Evolutionary conservation across 208 protist genomes (phyloP).

Genomic region (Leishmania guyanensis): DNA sequence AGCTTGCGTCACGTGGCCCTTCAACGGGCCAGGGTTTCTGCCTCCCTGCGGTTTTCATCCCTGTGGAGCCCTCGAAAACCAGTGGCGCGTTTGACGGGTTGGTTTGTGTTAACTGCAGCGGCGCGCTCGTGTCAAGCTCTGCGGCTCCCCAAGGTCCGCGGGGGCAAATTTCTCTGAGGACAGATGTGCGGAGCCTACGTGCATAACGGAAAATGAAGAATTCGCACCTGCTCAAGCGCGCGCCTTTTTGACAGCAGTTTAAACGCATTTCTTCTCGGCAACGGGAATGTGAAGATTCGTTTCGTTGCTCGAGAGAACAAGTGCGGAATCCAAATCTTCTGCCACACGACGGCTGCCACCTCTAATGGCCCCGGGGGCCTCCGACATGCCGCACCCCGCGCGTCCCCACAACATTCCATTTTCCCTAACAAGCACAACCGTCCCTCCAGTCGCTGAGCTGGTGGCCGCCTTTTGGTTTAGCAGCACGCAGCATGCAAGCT

Average conservation of each 20-base stretch:
- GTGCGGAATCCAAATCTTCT: background rate
- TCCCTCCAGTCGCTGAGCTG: background rate
- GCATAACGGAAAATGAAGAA: background rate
- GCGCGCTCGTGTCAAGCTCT: background rate
- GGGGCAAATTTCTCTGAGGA: background rate
- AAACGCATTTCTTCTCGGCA: background rate
- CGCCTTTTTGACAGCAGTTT: background rate
- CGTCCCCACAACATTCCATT: background rate
- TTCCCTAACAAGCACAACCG: background rate
- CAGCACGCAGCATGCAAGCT: rapidly evolving
- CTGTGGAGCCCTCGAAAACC: background rate
- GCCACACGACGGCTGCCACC: background rate
- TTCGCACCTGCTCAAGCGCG: background rate
- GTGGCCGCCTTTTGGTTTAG: background rate
- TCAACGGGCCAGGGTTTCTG: background rate
- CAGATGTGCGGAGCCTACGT: background rate
- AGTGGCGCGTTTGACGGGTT: rapidly evolving
- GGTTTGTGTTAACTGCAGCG: background rate
- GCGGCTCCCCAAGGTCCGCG: too few relatives aligned
- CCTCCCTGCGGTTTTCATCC: background rate
- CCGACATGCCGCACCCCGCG: too few relatives aligned
- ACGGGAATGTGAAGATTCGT: background rate
- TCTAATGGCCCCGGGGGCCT: rapidly evolving
- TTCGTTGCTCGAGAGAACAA: background rate
- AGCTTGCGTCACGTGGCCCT: background rate